Conservation (phyloP, 805 yeast species). For the Zygosaccharomyces siamensis region DNA sequence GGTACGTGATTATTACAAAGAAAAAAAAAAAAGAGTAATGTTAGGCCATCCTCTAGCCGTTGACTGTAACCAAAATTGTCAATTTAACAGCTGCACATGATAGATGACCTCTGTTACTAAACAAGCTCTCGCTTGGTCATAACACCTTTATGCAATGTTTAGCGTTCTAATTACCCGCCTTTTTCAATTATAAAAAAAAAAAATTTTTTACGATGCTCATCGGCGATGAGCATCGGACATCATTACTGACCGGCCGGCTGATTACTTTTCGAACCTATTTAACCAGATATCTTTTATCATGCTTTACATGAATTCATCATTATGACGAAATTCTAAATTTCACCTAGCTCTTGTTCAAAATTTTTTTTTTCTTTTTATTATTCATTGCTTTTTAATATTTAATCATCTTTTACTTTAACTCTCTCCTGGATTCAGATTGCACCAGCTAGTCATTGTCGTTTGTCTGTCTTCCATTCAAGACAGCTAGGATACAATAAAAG, state of each 20-base stretch:
- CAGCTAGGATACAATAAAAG: not conserved
- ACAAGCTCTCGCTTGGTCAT: no score
- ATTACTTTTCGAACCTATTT: not conserved
- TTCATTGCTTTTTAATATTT: not conserved
- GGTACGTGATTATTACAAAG: no score
- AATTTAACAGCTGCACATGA: no score
- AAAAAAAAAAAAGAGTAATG: no score
- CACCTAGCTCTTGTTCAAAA: not conserved
- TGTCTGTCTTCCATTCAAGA: not conserved
- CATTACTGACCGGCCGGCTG: not conserved
- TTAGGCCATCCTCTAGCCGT: no score
- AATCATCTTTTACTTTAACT: not conserved
- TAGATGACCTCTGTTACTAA: no score
- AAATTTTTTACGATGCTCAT: conserved; percentile 5
- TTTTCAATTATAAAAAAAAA: not conserved
- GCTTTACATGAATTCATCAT: conserved; percentile 2
- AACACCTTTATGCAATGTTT: no score
- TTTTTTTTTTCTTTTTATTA: not conserved
- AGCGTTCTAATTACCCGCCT: not conserved
- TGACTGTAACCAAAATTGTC: no score
- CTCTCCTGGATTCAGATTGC: not conserved
- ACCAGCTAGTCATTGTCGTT: not conserved
- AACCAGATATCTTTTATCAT: not conserved
- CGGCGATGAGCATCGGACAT: conserved; percentile 5
- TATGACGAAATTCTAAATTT: conserved; percentile 1